phyloP scores from a whole-genome alignment of 1,284 basidiomycete genomes.

The Ceratobasidium papillatum region DNA sequence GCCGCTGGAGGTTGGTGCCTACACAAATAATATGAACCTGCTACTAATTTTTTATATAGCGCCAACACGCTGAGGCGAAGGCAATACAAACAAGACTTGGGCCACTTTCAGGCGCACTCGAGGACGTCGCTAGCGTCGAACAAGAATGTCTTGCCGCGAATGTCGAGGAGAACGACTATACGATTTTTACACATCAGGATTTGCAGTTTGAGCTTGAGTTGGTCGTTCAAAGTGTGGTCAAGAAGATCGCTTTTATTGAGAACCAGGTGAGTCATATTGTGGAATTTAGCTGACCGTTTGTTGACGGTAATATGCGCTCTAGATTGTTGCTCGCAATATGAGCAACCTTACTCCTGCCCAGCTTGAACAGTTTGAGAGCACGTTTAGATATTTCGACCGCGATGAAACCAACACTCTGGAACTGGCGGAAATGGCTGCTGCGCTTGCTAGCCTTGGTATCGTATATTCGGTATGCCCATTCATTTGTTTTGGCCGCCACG shows the following conservation, averaged over 20 bases:
- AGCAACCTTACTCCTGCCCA: constrained; percentile 95
- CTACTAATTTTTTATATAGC: constrained; percentile 51
- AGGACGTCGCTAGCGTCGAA: constrained; percentile 68
- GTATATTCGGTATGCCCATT: constrained; percentile 76
- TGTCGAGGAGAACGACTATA: constrained; percentile 97
- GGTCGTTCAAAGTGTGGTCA: constrained; percentile 79
- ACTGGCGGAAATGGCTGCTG: constrained; percentile 88
- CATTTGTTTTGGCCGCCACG: constrained; percentile 1
- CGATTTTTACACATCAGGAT: constrained; percentile 90
- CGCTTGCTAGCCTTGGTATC: constrained; percentile 92
- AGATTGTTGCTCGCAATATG: constrained; percentile 92
- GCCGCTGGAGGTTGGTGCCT: constrained; percentile 71
- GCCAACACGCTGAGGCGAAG: constrained; percentile 63
- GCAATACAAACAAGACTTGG: constrained; percentile 72
- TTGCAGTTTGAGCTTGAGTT: constrained; percentile 90
- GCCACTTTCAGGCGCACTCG: constrained; percentile 65
- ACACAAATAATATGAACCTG: background rate
- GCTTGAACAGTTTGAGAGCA: constrained; percentile 95
- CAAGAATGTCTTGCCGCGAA: constrained; percentile 87
- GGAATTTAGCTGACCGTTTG: background rate
- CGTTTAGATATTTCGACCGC: constrained; percentile 97
- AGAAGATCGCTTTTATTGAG: constrained; percentile 94
- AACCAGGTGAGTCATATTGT: constrained; percentile 74
- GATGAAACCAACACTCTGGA: constrained; percentile 90
- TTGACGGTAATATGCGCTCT: background rate